These are phyloP conservation scores for Platanus orientalis DNA, from an alignment of 164 flowering plant species.

Conservation along the genomic window DNA sequence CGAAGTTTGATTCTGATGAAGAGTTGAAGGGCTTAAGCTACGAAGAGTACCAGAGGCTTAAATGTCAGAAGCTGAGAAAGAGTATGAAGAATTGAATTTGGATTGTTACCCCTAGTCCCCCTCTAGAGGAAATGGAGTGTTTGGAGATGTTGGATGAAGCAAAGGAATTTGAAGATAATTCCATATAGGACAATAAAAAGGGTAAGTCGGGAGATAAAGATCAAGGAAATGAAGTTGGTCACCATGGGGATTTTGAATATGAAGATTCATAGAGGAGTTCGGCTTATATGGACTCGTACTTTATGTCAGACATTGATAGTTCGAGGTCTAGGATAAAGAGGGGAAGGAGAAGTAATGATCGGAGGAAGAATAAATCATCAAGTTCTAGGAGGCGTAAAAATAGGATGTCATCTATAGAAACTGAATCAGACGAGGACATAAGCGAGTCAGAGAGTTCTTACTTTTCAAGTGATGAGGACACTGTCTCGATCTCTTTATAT, in stretches of 20 bases:
- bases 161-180: constrained; percentile 23
- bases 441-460: constrained; percentile 24
- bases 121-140: constrained; percentile 38
- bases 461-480: constrained; percentile 15
- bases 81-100: constrained; percentile 56
- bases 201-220: constrained; percentile 11
- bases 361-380: constrained; percentile 31
- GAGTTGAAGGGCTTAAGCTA: constrained; percentile 69
- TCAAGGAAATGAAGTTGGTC: no score
- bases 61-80: constrained; percentile 81
- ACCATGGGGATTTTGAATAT: constrained; percentile 8
- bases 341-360: constrained; percentile 7
- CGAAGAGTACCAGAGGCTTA: constrained; percentile 73
- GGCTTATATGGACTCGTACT: constrained; percentile 13
- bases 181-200: constrained; percentile 12
- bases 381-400: constrained; percentile 29
- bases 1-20: constrained; percentile 72
- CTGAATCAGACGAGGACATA: constrained; percentile 30
- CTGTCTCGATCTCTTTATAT: no score
- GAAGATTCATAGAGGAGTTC: constrained; percentile 20
- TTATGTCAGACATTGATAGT: constrained; percentile 37
- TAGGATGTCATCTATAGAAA: constrained; percentile 24
- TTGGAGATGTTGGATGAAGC: constrained; percentile 28
- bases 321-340: constrained; percentile 26
- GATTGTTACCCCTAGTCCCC: constrained; percentile 85